Evolutionary conservation across 176 grass and related monocot genomes (phyloP).

Genomic region (sorghum (Sorghum bicolor)): DNA sequence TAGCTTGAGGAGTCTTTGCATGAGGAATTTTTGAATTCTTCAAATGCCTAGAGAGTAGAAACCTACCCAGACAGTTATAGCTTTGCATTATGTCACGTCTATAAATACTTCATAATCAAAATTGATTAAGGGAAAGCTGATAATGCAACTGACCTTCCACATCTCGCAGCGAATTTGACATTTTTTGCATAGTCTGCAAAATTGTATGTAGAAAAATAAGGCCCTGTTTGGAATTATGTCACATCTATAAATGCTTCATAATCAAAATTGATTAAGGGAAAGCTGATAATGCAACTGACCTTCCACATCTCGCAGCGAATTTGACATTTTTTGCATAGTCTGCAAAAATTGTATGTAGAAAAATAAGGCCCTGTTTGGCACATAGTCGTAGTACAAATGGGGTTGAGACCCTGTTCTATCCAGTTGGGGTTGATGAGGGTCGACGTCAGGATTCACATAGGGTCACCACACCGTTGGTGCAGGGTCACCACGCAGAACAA

Average conservation of each 20-base stretch:
- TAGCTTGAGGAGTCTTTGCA: not conserved
- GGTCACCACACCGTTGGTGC: not conserved
- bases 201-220: constrained; percentile 1
- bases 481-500: not conserved
- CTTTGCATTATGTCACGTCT: not conserved
- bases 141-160: not conserved
- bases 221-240: too few species aligned
- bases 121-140: constrained; percentile 17
- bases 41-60: not conserved
- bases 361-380: not conserved
- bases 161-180: not conserved
- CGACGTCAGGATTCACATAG: not conserved
- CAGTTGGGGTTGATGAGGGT: not conserved
- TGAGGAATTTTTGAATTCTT: not conserved
- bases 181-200: not conserved
- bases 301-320: not conserved
- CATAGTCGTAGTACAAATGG: not conserved
- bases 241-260: not conserved
- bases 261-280: constrained; percentile 4
- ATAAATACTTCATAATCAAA: not conserved
- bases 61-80: not conserved
- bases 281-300: constrained; percentile 3
- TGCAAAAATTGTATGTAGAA: constrained; percentile 5
- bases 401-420: not conserved
- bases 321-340: not conserved